Evolutionary conservation across 2,329 filamentous ascomycete genomes (phyloP).

Genomic region (Penicillium thymicola): DNA sequence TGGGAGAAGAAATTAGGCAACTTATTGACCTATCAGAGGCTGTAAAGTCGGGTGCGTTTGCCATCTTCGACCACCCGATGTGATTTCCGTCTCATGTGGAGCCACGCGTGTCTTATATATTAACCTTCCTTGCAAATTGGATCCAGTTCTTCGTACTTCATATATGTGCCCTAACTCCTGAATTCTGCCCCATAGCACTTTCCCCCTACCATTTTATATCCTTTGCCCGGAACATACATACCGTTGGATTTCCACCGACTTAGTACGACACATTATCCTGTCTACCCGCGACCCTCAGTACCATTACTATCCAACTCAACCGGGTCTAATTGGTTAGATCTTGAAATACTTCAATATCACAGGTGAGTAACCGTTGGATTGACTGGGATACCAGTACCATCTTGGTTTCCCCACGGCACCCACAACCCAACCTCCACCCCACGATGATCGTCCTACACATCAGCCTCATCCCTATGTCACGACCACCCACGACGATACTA

Average conservation of each 20-base stretch:
- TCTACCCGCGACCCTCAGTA: background rate
- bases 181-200: constrained; percentile 11
- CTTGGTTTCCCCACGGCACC: background rate
- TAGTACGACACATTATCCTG: constrained; percentile 2
- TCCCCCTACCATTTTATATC: constrained; percentile 2
- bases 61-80: constrained; percentile 10
- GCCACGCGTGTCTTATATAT: constrained; percentile 11
- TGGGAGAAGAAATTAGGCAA: constrained; percentile 10
- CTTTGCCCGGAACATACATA: background rate
- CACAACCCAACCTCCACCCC: background rate
- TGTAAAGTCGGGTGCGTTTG: constrained; percentile 6
- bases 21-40: constrained; percentile 12
- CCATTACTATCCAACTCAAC: constrained; percentile 2
- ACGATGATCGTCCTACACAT: background rate
- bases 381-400: background rate
- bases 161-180: constrained; percentile 12
- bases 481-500: background rate
- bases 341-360: background rate
- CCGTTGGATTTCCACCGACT: background rate
- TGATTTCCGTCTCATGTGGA: constrained; percentile 18
- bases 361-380: constrained; percentile 11
- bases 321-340: background rate
- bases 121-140: constrained; percentile 2
- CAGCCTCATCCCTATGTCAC: background rate
- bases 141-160: background rate